These are phyloP conservation scores for Rosa rugosa DNA, from an alignment of 306 rosid genomes.

Conservation along the genomic window DNA sequence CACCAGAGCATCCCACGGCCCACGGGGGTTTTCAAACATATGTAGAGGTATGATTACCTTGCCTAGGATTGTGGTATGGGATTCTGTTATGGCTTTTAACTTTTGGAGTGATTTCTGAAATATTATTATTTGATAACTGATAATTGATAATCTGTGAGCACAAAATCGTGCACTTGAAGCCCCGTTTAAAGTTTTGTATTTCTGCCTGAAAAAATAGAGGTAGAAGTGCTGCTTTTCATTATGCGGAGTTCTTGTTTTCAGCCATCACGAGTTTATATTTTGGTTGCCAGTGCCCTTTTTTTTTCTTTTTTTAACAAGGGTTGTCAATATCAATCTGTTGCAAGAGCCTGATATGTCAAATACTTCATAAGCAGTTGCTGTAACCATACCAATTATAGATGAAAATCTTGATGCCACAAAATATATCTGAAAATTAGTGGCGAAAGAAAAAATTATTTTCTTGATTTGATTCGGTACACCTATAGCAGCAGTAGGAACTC, in stretches of 20 bases:
- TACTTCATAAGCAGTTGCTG: background rate
- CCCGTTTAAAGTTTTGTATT: background rate
- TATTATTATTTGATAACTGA: conserved; percentile 3
- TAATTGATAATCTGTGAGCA: background rate
- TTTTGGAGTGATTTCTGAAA: background rate
- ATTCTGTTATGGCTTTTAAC: conserved; percentile 10
- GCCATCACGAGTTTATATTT: background rate
- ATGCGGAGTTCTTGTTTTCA: background rate
- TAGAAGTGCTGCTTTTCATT: background rate
- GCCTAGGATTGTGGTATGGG: background rate
- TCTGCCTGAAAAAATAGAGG: background rate
- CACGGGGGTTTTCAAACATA: conserved; percentile 24
- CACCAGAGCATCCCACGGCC: conserved; percentile 12
- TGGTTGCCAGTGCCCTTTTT: background rate
- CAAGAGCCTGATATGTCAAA: too few species aligned
- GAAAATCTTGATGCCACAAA: background rate
- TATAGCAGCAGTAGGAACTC: too few species aligned
- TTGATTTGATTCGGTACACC: background rate
- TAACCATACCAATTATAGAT: background rate
- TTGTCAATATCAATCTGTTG: background rate
- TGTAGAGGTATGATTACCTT: conserved; percentile 13
- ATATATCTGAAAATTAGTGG: background rate
- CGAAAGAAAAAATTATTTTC: background rate
- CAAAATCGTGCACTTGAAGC: background rate
- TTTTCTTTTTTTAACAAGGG: too few species aligned